Base-by-base conservation (phyloP, 164 flowering plant genomes). In the Kingdonia uniflora region DNA sequence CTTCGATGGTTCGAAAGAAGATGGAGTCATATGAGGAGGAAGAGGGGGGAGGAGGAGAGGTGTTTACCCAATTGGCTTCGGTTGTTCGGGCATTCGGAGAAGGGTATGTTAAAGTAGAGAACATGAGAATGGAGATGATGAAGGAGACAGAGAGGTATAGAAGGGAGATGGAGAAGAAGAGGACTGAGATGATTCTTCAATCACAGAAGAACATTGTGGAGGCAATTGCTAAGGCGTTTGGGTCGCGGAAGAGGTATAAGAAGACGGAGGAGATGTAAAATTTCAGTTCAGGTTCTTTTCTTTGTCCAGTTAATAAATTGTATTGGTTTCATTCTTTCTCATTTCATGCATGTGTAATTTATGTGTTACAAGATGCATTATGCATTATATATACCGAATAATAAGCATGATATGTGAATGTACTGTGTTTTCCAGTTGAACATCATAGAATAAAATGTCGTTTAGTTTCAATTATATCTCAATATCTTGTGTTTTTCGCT, bases 91-190 rank as follows among this genome's bases (percentile, higher is more conserved):
- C 59, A 0, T 81, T 87, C 37, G 79, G 83, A 0, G 84, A 81
- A 65, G 76, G 75, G 57, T 74, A 81, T 62, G 71, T 79, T 47
- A 64, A 65, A 62, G 61, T 82, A 65, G 96, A 91, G 92, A 79
- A 68, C 50, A 66, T 60, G 81, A 87, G 78, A 75, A 76, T 85
- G 84, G 90, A 87, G 68, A 71, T 84, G 80, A 70, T 78, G 82
- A 74, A 52, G 63, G 92, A 91, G 48, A 71, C 68, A 0, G 85
- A 85, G 73, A 77, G 65, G 76, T 48, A 25, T 14, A 59, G 91
- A 52, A 72, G 78, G 85, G 90, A 85, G 63, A 88, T 87, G 87
- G 96, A 88, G 73, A 73, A 48, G 22, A 85, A 68, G 74, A 65
- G 85, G 68, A 75, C 64, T 44, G 74, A 75, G 59, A 79, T 87